Percentiles rank a stretch among this genome's conserved stretches.
These are phyloP conservation scores for Phyllosticta paracitricarpa DNA, from an alignment of 2,329 filamentous ascomycete species.

Conservation along the genomic window DNA sequence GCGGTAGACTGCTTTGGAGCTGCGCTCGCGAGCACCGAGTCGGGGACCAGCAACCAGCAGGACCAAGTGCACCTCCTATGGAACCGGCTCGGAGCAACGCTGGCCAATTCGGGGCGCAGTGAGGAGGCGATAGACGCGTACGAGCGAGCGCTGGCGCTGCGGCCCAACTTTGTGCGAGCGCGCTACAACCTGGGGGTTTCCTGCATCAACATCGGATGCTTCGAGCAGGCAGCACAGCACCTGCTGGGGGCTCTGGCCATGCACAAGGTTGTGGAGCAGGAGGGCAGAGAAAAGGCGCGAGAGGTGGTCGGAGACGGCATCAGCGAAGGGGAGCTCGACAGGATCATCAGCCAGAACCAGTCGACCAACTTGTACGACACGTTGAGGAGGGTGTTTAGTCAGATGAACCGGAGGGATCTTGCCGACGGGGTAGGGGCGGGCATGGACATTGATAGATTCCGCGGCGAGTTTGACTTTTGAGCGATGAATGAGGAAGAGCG, in stretches of 20 bases:
- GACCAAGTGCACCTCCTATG: constrained; percentile 88
- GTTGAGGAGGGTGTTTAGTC: constrained; percentile 82
- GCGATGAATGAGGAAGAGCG: not conserved
- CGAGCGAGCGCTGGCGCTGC: constrained; percentile 78
- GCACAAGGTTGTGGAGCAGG: constrained; percentile 87
- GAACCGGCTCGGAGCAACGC: constrained; percentile 92
- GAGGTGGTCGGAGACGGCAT: constrained; percentile 59
- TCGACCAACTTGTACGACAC: constrained; percentile 97
- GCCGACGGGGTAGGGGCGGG: constrained; percentile 79
- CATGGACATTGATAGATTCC: constrained; percentile 83
- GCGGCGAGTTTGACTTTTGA: constrained; percentile 81
- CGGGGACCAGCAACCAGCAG: constrained; percentile 71
- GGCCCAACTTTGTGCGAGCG: constrained; percentile 93
- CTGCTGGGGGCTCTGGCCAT: constrained; percentile 84
- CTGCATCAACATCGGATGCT: constrained; percentile 96
- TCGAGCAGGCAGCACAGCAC: constrained; percentile 85
- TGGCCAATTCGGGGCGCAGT: constrained; percentile 85
- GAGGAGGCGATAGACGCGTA: constrained; percentile 98
- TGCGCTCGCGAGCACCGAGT: constrained; percentile 75
- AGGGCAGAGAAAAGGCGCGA: constrained; percentile 70
- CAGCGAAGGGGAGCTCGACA: constrained; percentile 65
- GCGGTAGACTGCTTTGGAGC: constrained; percentile 97
- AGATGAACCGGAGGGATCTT: constrained; percentile 85
- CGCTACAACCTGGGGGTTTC: constrained; percentile 93
- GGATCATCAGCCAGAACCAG: constrained; percentile 88